Evolutionary conservation across 192 early-diverging fungal species (phyloP).

Genomic region (Cladochytrium replicatum): DNA sequence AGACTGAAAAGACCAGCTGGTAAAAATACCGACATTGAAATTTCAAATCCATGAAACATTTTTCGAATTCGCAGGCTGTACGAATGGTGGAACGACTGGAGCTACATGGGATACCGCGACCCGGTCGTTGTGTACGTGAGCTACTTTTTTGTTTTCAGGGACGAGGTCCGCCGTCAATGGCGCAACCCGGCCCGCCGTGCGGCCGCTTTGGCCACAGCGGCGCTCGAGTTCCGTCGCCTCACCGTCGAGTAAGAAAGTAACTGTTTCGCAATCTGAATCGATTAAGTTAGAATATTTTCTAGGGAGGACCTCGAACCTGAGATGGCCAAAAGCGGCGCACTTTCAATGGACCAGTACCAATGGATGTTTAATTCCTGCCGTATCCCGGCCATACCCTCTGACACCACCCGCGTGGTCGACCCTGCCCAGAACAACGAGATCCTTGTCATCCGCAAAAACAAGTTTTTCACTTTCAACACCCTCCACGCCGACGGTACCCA

Average conservation of each 20-base stretch:
- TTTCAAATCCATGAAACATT: too few species aligned
- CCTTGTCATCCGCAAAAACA: constrained; percentile 79
- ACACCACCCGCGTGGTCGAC: constrained; percentile 64
- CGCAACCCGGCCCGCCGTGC: constrained; percentile 72
- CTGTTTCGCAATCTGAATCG: too few species aligned
- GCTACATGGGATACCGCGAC: constrained; percentile 89
- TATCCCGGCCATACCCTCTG: constrained; percentile 75
- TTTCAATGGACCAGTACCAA: constrained; percentile 87
- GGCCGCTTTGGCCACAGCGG: constrained; percentile 77
- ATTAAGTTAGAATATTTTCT: too few species aligned
- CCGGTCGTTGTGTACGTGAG: constrained; percentile 92
- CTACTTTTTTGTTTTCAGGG: constrained; percentile 91
- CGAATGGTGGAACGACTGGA: too few species aligned
- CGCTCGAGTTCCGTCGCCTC: constrained; percentile 74
- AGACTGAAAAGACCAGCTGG: constrained; percentile 73
- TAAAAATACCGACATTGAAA: too few species aligned
- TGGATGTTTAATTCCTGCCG: constrained; percentile 96
- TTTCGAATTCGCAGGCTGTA: too few species aligned
- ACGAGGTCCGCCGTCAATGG: constrained; percentile 75
- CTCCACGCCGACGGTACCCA: constrained; percentile 61
- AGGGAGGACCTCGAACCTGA: constrained; percentile 75
- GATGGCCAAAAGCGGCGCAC: constrained; percentile 59
- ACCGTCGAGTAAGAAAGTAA: constrained; percentile 50
- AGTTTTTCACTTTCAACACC: constrained; percentile 74
- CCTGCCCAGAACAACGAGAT: constrained; percentile 72